Percentiles rank a stretch among this genome's conserved stretches.
Conservation (phyloP, 73 alveolate species). For the Paramecium sexaurelia region DNA sequence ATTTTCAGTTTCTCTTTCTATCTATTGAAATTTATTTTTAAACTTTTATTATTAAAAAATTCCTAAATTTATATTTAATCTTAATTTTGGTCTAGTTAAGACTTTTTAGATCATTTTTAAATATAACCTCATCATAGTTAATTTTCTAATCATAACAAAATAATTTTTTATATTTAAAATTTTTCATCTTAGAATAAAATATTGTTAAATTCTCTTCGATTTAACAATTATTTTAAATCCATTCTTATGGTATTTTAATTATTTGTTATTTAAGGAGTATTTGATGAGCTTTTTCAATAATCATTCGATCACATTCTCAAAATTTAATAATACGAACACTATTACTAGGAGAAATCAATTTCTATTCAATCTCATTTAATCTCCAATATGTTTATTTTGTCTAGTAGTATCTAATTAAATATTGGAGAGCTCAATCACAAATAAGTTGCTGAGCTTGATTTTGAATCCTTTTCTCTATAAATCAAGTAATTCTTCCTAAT, state of each 20-base stretch:
- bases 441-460: neutral
- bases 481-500: neutral
- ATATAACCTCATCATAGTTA: too few relatives aligned
- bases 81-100: neutral
- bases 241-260: neutral
- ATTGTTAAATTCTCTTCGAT: neutral
- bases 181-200: neutral
- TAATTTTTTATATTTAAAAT: neutral
- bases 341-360: neutral
- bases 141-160: neutral
- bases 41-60: neutral
- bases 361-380: neutral
- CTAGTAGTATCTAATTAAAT: neutral
- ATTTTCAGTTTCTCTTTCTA: neutral
- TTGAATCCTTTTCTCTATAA: neutral
- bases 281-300: neutral
- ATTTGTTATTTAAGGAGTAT: neutral
- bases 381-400: neutral
- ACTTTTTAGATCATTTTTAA: neutral
- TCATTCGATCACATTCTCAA: neutral
- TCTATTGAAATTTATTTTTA: neutral
- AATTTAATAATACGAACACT: neutral
- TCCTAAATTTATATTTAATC: neutral
- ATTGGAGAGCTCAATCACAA: neutral
- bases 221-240: neutral